Conservation (phyloP, 148 eudicot species). For the Rhododendron williamsianum region DNA sequence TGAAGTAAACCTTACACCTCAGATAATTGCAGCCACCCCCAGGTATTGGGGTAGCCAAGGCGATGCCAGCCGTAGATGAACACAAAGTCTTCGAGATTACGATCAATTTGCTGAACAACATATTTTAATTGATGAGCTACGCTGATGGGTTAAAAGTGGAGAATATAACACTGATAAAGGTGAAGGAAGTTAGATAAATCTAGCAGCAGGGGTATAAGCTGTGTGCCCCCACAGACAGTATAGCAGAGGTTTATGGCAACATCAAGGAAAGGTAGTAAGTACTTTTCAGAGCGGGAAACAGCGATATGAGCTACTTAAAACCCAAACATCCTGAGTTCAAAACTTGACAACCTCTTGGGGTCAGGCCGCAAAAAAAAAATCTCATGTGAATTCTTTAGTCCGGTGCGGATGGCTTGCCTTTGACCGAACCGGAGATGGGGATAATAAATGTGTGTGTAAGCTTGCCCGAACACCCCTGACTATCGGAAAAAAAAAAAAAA, state of each 20-base stretch:
- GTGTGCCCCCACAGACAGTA: neutral
- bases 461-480: neutral
- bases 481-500: no score
- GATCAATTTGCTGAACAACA: neutral
- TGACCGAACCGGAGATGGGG: neutral
- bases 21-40: neutral
- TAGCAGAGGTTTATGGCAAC: conserved; percentile 23
- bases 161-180: conserved; percentile 7
- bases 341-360: no score
- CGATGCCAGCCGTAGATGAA: neutral
- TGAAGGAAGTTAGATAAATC: neutral
- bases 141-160: conserved; percentile 17
- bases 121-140: neutral
- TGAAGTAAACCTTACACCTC: neutral
- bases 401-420: neutral
- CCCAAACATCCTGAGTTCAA: neutral
- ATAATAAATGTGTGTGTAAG: neutral
- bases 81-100: neutral
- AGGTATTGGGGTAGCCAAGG: neutral
- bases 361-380: neutral
- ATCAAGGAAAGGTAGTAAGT: conserved; percentile 14
- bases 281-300: neutral
- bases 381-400: neutral
- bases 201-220: conserved; percentile 10
- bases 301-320: neutral